Evolutionary conservation across 768 basidiomycete genomes (phyloP), one percentile per base, ranked within the genome.

Genomic region (Sarcodon sp.): DNA sequence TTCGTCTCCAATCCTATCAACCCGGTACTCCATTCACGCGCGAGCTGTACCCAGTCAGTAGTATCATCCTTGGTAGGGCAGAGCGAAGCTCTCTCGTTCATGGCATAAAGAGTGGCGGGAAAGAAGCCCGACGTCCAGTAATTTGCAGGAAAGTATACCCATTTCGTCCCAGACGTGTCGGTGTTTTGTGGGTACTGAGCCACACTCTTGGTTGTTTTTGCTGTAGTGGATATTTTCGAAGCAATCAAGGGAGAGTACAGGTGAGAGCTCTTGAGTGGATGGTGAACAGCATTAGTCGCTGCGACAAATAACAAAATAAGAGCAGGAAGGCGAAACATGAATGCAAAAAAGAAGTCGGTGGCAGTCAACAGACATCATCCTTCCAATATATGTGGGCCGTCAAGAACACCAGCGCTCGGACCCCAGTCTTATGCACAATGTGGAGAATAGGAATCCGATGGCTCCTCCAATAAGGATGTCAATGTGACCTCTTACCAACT

Each of bases 111-210:
- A 3, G 73, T 73, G 8, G 69, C 68, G 1, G 80, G 79, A 59
- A 83, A 77, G 66, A 84, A 83, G 0, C 79, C 80, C 1, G 77
- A 73, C 0, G 80, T 80, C 80, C 82, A 83, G 3, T 72, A 73
- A 53, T 80, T 69, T 0, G 79, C 70, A 4, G 50, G 41, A 61
- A 79, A 77, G 52, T 65, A 70, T 6, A 65, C 59, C 81, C 80
- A 84, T 2, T 60, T 55, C 0, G 80, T 80, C 0, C 52, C 56
- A 15, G 56, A 60, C 48, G 72, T 69, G 43, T 59, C 61, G 3
- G 83, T 85, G 52, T 75, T 81, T 52, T 82, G 75, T 1, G 83
- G 82, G 58, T 79, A 78, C 46, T 66, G 45, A 32, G 70, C 58
- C 2, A 75, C 68, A 35, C 45, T 60, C 54, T 21, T 71, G 65